Evolutionary conservation across 2,329 filamentous ascomycete genomes (phyloP), one percentile per base, ranked within the genome.

Genomic region (Xylariales sp.): DNA sequence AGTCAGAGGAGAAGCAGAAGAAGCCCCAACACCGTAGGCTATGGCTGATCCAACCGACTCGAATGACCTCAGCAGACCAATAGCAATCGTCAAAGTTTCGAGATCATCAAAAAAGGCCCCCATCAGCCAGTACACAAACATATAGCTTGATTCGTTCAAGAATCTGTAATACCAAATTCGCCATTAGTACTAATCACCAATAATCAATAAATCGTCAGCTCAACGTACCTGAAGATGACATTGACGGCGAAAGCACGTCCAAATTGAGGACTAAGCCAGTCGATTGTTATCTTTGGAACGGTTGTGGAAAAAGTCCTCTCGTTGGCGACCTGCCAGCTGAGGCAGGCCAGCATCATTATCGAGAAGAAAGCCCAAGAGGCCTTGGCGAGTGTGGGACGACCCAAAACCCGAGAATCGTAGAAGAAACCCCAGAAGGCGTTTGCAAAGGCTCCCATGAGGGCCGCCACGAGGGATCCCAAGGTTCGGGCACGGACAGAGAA

Each of bases 111-210:
- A 70, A 52, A 72, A 74, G 3, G 67, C 60, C 3, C 68, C 71
- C 2, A 74, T 57, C 12, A 72, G 51, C 68, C 69, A 74, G 51
- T 73, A 74, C 1, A 71, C 65, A 38, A 71, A 72, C 56, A 72
- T 72, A 46, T 68, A 67, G 29, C 73, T 64, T 0, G 65, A 67
- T 44, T 75, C 71, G 40, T 74, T 72, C 53, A 73, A 63, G 48
- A 74, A 71, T 8, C 54, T 60, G 1, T 0, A 6, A 1, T 14
- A 4, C 23, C 6, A 25, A 8, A 12, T 8, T 30, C 29, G 7
- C 29, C 11, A 15, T 40, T 49, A 5, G n/a, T n/a, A n/a, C n/a
- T n/a, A n/a, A n/a, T n/a, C n/a, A n/a, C n/a, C n/a, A n/a, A 50
- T 38, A 0, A 7, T 30, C 29, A 30, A 23, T n/a, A 12, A 14